Conservation (phyloP, 2,329 filamentous ascomycete genomes). For the Pyrenochaeta sp. region DNA sequence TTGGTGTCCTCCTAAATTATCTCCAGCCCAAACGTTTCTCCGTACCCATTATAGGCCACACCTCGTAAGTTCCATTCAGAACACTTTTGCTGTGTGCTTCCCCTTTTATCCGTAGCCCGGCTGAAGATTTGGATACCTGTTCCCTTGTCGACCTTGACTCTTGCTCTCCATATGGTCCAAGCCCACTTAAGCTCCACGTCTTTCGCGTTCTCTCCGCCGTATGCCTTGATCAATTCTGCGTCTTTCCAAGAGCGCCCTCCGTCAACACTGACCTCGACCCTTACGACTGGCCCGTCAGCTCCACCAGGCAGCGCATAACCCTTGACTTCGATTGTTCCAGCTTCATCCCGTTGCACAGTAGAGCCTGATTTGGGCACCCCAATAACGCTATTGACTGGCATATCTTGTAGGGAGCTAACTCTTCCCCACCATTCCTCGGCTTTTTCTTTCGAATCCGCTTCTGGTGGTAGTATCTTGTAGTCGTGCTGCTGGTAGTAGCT, state of each 20-base stretch:
- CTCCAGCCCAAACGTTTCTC: slow-evolving; percentile 59
- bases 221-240: slow-evolving; percentile 49
- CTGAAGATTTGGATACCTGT: slow-evolving; percentile 57
- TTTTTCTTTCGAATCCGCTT: slow-evolving; percentile 56
- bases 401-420: slow-evolving; percentile 61
- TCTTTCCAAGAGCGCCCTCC: slow-evolving; percentile 59
- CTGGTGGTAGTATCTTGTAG: slow-evolving; percentile 66
- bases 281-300: slow-evolving; percentile 59
- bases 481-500: slow-evolving; percentile 67
- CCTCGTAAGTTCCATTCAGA: slow-evolving; percentile 66
- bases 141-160: slow-evolving; percentile 53
- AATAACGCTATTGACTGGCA: slow-evolving; percentile 65
- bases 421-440: slow-evolving; percentile 62
- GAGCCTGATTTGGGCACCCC: slow-evolving; percentile 55
- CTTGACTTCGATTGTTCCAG: slow-evolving; percentile 57
- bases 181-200: slow-evolving; percentile 58
- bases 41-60: slow-evolving; percentile 68
- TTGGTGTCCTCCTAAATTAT: slow-evolving; percentile 41
- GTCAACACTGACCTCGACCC: slow-evolving; percentile 62
- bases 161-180: slow-evolving; percentile 63
- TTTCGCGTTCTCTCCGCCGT: slow-evolving; percentile 19
- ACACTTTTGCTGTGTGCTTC: slow-evolving; percentile 59
- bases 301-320: slow-evolving; percentile 66
- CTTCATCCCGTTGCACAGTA: slow-evolving; percentile 49
- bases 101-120: slow-evolving; percentile 61